Conservation (phyloP, 306 rosid genomes). For the Ochetophila trinervis region DNA sequence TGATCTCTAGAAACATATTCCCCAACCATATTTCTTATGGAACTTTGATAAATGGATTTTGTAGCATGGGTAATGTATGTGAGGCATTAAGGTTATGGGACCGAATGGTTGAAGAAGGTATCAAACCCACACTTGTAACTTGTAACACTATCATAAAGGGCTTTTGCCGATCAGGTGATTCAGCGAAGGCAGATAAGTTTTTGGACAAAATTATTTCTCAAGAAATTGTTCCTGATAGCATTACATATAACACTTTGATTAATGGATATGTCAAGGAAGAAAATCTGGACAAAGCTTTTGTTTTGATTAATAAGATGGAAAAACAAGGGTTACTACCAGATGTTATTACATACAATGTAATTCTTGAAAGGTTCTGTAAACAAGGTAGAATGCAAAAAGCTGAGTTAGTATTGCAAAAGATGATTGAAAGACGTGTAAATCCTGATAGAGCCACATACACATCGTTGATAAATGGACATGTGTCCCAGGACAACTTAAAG, state of each 20-base stretch:
- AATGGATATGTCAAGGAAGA: slow-evolving; percentile 73
- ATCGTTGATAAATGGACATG: slow-evolving; percentile 75
- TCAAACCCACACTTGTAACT: slow-evolving; percentile 60
- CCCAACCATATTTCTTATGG: slow-evolving; percentile 69
- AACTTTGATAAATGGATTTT: slow-evolving; percentile 76
- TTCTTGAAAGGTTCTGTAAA: slow-evolving; percentile 68
- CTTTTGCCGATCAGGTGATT: slow-evolving; percentile 56
- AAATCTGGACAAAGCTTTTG: slow-evolving; percentile 63
- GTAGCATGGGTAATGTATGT: slow-evolving; percentile 55
- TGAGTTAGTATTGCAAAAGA: slow-evolving; percentile 63
- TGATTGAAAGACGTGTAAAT: slow-evolving; percentile 67
- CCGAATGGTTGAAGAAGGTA: slow-evolving; percentile 74
- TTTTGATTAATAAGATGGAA: slow-evolving; percentile 60
- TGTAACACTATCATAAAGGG: slow-evolving; percentile 83
- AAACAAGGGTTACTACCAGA: slow-evolving; percentile 62
- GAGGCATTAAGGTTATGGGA: slow-evolving; percentile 77
- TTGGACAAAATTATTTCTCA: slow-evolving; percentile 57
- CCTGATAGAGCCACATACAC: slow-evolving; percentile 79
- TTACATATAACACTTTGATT: slow-evolving; percentile 79
- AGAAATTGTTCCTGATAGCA: slow-evolving; percentile 65
- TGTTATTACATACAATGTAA: slow-evolving; percentile 62
- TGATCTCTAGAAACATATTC: slow-evolving; percentile 47
- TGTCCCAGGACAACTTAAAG: slow-evolving; percentile 72
- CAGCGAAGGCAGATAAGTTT: slow-evolving; percentile 55
- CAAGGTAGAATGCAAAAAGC: slow-evolving; percentile 77